These are phyloP conservation scores for Drechslerella dactyloides DNA, from an alignment of 2,329 filamentous ascomycete genomes.

Conservation along the genomic window DNA sequence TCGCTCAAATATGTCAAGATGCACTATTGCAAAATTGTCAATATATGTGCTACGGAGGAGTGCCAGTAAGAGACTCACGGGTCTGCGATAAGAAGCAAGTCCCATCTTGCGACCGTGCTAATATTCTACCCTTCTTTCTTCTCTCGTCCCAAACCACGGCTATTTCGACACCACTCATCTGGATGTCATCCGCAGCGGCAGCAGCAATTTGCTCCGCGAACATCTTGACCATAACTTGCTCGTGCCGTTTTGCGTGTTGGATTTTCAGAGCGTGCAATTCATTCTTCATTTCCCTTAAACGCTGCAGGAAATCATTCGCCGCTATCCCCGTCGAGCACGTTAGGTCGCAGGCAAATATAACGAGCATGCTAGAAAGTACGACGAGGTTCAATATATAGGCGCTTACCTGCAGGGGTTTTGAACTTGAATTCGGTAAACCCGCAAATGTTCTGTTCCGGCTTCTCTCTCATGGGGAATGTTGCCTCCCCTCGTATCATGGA, in stretches of 20 bases:
- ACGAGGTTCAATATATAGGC: too few species aligned
- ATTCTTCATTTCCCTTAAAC: slow-evolving; percentile 38
- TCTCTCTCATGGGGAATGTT: slow-evolving; percentile 15
- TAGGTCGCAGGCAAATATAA: background rate
- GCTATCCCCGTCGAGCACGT: slow-evolving; percentile 12
- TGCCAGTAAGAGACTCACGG: slow-evolving; percentile 11
- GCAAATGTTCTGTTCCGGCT: slow-evolving; percentile 21
- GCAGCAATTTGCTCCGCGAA: slow-evolving; percentile 47
- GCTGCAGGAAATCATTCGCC: slow-evolving; percentile 39
- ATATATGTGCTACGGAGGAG: background rate
- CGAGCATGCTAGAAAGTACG: background rate
- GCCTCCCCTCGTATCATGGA: slow-evolving; percentile 35
- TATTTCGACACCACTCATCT: slow-evolving; percentile 42
- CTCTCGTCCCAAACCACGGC: slow-evolving; percentile 44
- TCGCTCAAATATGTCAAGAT: slow-evolving; percentile 36
- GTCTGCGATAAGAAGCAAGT: slow-evolving; percentile 43
- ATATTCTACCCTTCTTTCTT: slow-evolving; percentile 38
- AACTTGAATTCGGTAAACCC: slow-evolving; percentile 40
- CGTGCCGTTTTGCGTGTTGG: slow-evolving; percentile 39
- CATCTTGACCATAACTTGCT: slow-evolving; percentile 47
- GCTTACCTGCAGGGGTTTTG: slow-evolving; percentile 23
- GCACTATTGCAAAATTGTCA: slow-evolving; percentile 20
- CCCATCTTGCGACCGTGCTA: slow-evolving; percentile 37
- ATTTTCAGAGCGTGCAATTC: slow-evolving; percentile 45
- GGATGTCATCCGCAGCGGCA: slow-evolving; percentile 28